Conservation (phyloP, 208 protist species). For the Acanthamoeba sp. region DNA sequence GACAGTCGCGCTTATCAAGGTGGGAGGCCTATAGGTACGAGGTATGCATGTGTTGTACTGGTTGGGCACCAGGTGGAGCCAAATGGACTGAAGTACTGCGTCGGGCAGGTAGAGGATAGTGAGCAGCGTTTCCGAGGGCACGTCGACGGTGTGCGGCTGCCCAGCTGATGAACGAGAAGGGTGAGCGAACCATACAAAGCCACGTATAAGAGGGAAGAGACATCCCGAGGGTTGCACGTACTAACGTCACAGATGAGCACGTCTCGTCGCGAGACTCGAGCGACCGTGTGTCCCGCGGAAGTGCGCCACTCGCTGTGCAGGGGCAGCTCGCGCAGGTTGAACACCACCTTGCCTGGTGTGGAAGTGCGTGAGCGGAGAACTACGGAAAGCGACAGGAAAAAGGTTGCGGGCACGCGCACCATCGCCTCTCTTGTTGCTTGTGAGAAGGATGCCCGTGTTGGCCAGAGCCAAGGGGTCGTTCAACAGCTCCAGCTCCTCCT, state of each 20-base stretch:
- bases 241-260: neutral
- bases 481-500: slow-evolving; percentile 26
- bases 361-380: too few relatives aligned
- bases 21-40: neutral
- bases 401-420: neutral
- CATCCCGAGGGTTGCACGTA: neutral
- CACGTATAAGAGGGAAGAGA: neutral
- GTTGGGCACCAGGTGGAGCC: neutral
- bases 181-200: neutral
- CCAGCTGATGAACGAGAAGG: neutral
- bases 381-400: too few relatives aligned
- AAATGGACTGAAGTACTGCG: neutral
- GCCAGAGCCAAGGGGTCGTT: neutral
- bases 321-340: slow-evolving; percentile 35
- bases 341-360: slow-evolving; percentile 8
- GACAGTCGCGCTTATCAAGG: too few relatives aligned
- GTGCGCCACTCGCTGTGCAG: slow-evolving; percentile 56
- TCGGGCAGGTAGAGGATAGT: slow-evolving; percentile 40
- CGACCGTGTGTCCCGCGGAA: neutral
- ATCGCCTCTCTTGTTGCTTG: neutral
- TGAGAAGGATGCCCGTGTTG: slow-evolving; percentile 29
- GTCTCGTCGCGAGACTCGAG: neutral
- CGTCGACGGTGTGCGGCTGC: neutral
- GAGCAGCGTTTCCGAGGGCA: neutral
- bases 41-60: neutral